Evolutionary conservation across 2,329 filamentous ascomycete genomes (phyloP).

Genomic region (Fusarium kyushuense): DNA sequence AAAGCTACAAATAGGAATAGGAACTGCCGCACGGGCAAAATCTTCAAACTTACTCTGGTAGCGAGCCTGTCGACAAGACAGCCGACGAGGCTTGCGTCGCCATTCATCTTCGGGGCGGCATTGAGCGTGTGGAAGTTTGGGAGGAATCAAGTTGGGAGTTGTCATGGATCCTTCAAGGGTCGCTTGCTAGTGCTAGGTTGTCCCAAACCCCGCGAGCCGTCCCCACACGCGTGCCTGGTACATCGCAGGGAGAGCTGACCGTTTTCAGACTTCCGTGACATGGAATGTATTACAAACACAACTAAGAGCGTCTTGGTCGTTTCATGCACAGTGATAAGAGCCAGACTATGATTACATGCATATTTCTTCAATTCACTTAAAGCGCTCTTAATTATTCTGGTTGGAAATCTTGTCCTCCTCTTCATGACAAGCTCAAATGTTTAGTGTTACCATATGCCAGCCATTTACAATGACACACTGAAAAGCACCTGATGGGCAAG

Average conservation of each 20-base stretch:
- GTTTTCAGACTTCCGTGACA: conserved; percentile 26
- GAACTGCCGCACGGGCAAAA: background rate
- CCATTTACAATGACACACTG: background rate
- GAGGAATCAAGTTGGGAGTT: conserved; percentile 30
- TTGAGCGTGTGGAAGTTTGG: conserved; percentile 33
- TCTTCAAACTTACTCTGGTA: conserved; percentile 63
- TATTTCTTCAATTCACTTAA: background rate
- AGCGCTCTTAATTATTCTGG: background rate
- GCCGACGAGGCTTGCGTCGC: conserved; percentile 69
- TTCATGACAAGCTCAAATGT: background rate
- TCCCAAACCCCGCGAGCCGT: conserved; percentile 42
- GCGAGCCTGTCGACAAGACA: conserved; percentile 72
- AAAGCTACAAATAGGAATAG: conserved; percentile 5
- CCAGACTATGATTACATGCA: background rate
- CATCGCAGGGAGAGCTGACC: conserved; percentile 12
- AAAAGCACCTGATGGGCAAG: background rate
- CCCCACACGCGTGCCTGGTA: conserved; percentile 29
- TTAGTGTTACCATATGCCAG: background rate
- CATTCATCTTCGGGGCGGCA: conserved; percentile 62
- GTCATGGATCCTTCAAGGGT: conserved; percentile 27
- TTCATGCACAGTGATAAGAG: background rate
- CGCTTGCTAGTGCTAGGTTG: conserved; percentile 19
- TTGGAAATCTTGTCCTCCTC: background rate
- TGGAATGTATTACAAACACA: background rate
- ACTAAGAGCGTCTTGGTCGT: background rate